Evolutionary conservation across 1,139 yeast species (phyloP), one percentile per base, ranked within the genome.

Genomic region (Saccharomyces hybrid): DNA sequence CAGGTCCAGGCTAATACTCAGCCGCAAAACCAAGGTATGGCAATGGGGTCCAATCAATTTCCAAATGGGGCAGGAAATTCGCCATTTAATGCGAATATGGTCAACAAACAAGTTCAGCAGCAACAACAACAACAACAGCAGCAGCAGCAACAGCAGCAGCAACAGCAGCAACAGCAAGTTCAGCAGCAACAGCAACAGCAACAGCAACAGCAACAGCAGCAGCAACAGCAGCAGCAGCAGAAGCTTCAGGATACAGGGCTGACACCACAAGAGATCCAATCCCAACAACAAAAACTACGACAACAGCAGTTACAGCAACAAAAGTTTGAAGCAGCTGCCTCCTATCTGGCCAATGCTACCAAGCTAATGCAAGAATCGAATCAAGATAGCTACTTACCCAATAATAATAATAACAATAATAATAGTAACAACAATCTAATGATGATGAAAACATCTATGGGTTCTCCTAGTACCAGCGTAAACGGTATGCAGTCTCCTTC

Each of bases 11-110:
- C 65, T 76, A 75, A 61, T 44, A 68, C 73, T 58, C 81, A 76
- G 59, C 78, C 75, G 58, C 77, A 72, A 56, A 75, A 70, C 52
- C 74, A 71, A 52, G 71, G 64, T 48, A 38, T 23, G 41, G 38
- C 25, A 20, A 20, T 20, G 23, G 23, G 23, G 8, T 13, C 48
- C 14, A 44, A 44, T n/a, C 30, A 23, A 11, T 27, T 44, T 13
- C 20, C 42, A 11, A 38, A 11, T 11, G 42, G 42, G 23, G 42
- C 42, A 38, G 11, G 13, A 2, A 38, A 38, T 16, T 14, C 42
- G 13, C 11, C 42, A 16, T 38, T 38, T 11, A 38, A 38, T 38
- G 23, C 42, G 11, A 38, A 16, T 38, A 38, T 38, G 23, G 23
- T 16, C 5, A 38, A 16, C 25, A 38, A 44, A 14, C 30, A 25